Base-by-base conservation (phyloP, 176 grass and related monocot species). In the Bonia amplexicaulis region DNA sequence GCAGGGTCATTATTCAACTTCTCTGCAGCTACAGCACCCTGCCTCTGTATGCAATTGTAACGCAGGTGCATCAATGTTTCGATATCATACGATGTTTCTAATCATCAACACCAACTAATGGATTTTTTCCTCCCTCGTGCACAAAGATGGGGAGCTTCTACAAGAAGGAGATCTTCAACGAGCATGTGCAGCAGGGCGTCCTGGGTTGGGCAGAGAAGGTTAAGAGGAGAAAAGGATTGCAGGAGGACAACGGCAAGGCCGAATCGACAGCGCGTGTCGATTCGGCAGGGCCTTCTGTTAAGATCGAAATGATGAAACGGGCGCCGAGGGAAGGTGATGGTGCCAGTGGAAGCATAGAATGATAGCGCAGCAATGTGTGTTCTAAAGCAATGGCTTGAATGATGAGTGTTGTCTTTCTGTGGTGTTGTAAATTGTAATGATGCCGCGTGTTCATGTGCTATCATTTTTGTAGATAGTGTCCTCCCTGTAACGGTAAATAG, bases 21-120 rank as follows among this genome's bases (percentile, higher is more conserved):
- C 91, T 96, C 41, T 98, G 96, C 88, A 96, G 96, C 64, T 98
- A 98, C 74, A 96, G 91, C 84, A 98, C 93, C 13, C 66, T 98
- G 27, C 96, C 96, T 48, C 65, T 96, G 1, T 98, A 98, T 84
- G 96, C 96, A 17, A 92, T 98, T 79, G 91, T 98, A 22, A 95
- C 91, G 2, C 96, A 98, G 90, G 96, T 98, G 52, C 6, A 6
- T 25, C 23, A 8, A 14, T 46, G 5, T 74, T 16, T 53, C n/a
- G 0, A 55, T 59, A 22, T 33, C 26, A 1, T 71, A 62, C 31
- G 31, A 73, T 63, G 26, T 39, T 83, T 79, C 6, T 13, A 3
- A 19, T 76, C 12, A 7, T 48, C 60, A 23, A 11, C 29, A 33
- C 23, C 29, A 57, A 80, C 58, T 44, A 52, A 84, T 67, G 49